Percentiles rank a stretch among this genome's conserved stretches.
Conservation (phyloP, 139 green algal species). For the Astrephomene gubernaculifera region DNA sequence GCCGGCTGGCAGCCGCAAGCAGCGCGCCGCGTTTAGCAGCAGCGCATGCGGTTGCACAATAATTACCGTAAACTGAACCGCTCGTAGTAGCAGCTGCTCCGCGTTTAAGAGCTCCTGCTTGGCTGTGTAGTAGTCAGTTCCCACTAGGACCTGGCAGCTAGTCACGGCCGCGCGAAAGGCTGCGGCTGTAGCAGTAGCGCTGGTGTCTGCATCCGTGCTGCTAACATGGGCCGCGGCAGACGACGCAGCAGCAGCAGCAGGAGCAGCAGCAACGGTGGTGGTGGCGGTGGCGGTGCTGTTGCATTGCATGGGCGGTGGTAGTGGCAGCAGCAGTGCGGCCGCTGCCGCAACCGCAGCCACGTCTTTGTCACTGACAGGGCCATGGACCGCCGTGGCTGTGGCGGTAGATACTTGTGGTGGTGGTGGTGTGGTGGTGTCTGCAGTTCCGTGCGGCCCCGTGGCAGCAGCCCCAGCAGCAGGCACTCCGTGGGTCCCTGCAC, state of each 20-base stretch:
- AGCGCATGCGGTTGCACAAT: not conserved
- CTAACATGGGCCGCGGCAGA: not conserved
- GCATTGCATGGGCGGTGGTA: too few relatives aligned
- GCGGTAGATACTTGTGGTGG: too few relatives aligned
- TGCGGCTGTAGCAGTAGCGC: not conserved
- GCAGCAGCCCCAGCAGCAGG: too few relatives aligned
- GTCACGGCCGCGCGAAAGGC: not conserved
- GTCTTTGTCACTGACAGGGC: too few relatives aligned
- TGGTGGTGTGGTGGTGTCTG: too few relatives aligned
- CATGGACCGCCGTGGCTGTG: too few relatives aligned
- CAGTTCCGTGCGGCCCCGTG: too few relatives aligned
- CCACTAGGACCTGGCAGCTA: constrained; percentile 2
- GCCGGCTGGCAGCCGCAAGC: constrained; percentile 17
- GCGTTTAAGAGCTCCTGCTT: constrained; percentile 1
- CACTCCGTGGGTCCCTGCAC: too few relatives aligned
- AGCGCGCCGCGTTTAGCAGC: constrained; percentile 26
- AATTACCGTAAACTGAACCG: not conserved
- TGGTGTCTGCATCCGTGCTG: not conserved
- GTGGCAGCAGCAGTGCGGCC: too few relatives aligned
- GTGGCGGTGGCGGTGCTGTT: not conserved
- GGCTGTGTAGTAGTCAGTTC: constrained; percentile 6
- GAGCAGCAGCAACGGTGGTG: not conserved
- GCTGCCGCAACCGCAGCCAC: too few relatives aligned
- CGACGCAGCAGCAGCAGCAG: not conserved
- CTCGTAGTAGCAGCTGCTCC: constrained; percentile 31